Percentiles rank a stretch among this genome's conserved stretches.
Conservation (phyloP, 345 rosid species). For the Populus nigra region DNA sequence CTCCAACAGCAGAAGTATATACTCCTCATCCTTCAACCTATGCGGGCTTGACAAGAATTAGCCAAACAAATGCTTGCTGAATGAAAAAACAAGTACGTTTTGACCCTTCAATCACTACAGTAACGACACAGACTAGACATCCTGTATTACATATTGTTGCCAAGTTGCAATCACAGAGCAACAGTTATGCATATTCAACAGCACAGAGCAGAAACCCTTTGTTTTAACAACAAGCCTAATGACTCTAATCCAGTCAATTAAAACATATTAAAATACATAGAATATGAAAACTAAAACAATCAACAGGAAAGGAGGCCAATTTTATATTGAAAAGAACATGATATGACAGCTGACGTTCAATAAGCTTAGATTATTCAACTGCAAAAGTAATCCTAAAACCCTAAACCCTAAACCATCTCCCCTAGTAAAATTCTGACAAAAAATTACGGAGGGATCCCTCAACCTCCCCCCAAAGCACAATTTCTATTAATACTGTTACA, state of each 20-base stretch:
- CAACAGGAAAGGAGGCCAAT: background rate
- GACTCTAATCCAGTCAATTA: background rate
- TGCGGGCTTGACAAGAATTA: too few species aligned
- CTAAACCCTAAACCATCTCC: background rate
- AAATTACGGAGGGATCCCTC: background rate
- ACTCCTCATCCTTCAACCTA: too few species aligned
- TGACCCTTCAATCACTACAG: background rate
- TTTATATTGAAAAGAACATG: constrained; percentile 1
- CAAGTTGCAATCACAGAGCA: background rate
- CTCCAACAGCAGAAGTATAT: too few species aligned
- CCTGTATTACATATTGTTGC: background rate
- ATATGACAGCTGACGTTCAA: background rate
- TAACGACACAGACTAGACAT: too few species aligned
- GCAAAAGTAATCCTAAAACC: background rate
- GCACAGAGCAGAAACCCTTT: background rate
- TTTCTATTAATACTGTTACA: background rate
- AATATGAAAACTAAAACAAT: background rate
- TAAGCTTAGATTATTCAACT: constrained; percentile 7
- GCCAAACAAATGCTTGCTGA: too few species aligned
- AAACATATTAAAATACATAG: background rate
- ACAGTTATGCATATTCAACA: background rate
- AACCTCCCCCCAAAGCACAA: background rate
- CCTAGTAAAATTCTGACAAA: background rate
- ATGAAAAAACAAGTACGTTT: too few species aligned
- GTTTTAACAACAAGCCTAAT: background rate